Conservation (phyloP, 108 stramenopile species). For the Craspedostauros australis region DNA sequence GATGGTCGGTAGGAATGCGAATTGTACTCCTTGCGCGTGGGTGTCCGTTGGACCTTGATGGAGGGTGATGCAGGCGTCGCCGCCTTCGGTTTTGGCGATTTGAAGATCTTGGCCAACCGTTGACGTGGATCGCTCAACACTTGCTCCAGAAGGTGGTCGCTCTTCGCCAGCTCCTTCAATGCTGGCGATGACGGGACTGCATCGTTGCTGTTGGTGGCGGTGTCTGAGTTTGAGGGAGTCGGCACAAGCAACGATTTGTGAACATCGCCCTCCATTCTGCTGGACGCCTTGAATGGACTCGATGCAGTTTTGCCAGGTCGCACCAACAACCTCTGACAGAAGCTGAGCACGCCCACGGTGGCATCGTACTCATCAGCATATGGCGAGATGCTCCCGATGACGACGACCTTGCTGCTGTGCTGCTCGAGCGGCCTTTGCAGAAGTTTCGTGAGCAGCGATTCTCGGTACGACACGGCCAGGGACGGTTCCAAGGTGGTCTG, state of each 20-base stretch:
- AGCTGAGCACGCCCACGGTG: slow-evolving; percentile 59
- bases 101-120: slow-evolving; percentile 58
- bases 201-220: neutral
- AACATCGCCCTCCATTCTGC: neutral
- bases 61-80: no score
- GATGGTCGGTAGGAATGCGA: no score
- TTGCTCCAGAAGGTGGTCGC: slow-evolving; percentile 34
- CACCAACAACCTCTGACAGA: slow-evolving; percentile 41
- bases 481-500: neutral
- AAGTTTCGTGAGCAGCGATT: slow-evolving; percentile 68
- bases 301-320: slow-evolving; percentile 41
- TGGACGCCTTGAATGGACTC: slow-evolving; percentile 35
- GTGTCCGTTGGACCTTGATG: no score
- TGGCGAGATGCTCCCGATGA: slow-evolving; percentile 53
- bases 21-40: no score
- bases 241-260: neutral
- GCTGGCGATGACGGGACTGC: no score
- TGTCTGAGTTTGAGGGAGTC: neutral
- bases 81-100: no score
- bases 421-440: slow-evolving; percentile 63
- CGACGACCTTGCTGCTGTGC: slow-evolving; percentile 31
- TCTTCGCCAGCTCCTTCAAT: slow-evolving; percentile 7
- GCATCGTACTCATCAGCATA: slow-evolving; percentile 44
- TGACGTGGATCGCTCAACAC: slow-evolving; percentile 75
- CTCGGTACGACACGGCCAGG: slow-evolving; percentile 45